These are phyloP conservation scores for Apiospora rasikravindrae DNA, from an alignment of 2,329 filamentous ascomycete genomes.

Conservation along the genomic window DNA sequence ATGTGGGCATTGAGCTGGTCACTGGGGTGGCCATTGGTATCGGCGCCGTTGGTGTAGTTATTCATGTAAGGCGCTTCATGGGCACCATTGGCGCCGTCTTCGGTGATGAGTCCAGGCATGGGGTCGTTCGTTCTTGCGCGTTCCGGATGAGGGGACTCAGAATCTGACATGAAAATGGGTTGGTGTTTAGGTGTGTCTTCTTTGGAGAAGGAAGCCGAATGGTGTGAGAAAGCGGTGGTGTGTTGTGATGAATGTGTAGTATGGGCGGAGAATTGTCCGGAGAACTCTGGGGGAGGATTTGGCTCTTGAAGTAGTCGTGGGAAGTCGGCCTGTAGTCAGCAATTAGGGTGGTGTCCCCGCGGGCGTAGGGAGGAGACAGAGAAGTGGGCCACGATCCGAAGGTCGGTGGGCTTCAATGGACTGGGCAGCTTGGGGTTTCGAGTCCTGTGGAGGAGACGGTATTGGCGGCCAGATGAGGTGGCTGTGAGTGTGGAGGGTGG, in stretches of 20 bases:
- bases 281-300: constrained; percentile 11
- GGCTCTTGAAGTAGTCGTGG: constrained; percentile 20
- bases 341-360: constrained; percentile 21
- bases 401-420: constrained; percentile 13
- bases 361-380: constrained; percentile 20
- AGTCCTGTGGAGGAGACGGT: not conserved
- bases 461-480: constrained; percentile 13
- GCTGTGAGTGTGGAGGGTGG: constrained; percentile 18
- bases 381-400: constrained; percentile 22
- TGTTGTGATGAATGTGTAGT: not conserved
- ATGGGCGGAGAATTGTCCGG: constrained; percentile 14
- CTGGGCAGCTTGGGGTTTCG: constrained; percentile 18
- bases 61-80: not conserved
- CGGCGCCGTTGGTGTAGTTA: not conserved
- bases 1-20: not conserved
- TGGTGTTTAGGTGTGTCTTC: not conserved
- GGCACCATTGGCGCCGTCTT: constrained; percentile 9
- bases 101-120: constrained; percentile 20
- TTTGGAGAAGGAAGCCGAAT: not conserved
- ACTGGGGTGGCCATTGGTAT: not conserved
- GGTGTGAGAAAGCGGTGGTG: not conserved
- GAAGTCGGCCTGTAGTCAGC: constrained; percentile 22
- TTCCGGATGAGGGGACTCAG: constrained; percentile 14
- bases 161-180: not conserved
- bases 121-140: constrained; percentile 20